Evolutionary conservation across 257 asterid species (phyloP), one percentile per base, ranked within the genome.

Genomic region (Salvia splendens): DNA sequence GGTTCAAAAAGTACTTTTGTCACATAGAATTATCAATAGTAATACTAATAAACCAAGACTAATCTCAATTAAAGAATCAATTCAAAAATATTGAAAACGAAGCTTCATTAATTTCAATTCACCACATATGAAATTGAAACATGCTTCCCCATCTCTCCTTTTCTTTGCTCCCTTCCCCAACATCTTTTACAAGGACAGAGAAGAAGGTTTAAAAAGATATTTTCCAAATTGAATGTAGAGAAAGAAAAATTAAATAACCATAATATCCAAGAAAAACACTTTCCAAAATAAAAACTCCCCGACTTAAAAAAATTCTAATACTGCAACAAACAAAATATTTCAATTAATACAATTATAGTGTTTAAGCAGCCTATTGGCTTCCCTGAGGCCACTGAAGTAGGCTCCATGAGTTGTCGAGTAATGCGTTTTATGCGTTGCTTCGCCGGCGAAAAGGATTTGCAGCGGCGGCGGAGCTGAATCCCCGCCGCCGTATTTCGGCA

Each of bases 351-450:
- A 84, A 43, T 86, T 82, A 60, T 81, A 89, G 73, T 87, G 89
- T 72, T 86, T 83, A 64, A 92, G 95, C 65, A 92, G 92, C 87
- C 98, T 87, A 62, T 70, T 79, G 40, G 98, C 96, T 84, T 92
- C 98, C 73, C 98, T 85, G 52, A 89, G 67, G 53, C 98, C 98
- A 72, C 96, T 92, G 70, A 76, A 85, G 77, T 92, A 80, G 62
- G 96, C 98, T 32, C 98, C 98, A 62, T 92, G 98, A 41, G 96
- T 92, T 3, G 98, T 92, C n/a, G 98, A 92, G 75, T 89, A 92
- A 64, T 87, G 89, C 51, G 87, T 84, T 77, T 73, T 83, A 57
- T 83, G 94, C 4, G 98, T 89, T 5, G 96, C 98, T 81, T 92
- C 98, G 42, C 98, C 98, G 8, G 96, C 96, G 62, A 92, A 89